phyloP scores from a whole-genome alignment of 2,329 filamentous ascomycete genomes.

The Paraphaeosphaeria minitans region DNA sequence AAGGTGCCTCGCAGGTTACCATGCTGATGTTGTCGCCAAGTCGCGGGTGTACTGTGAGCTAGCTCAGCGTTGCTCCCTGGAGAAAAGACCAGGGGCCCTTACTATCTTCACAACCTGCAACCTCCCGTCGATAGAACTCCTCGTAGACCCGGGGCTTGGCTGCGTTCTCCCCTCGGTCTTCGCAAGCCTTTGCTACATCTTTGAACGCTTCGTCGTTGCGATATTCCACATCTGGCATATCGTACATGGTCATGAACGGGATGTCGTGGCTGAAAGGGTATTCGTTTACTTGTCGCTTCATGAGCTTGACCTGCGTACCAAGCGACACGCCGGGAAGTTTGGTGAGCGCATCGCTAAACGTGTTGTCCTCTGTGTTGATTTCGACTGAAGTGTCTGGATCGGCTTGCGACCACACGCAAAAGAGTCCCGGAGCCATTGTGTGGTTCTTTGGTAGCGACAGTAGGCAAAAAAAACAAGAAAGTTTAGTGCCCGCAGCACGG shows the following conservation, averaged over 20 bases:
- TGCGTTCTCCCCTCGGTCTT: neutral
- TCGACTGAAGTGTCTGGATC: neutral
- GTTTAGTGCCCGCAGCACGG: conserved; percentile 4
- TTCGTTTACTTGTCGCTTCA: conserved; percentile 3
- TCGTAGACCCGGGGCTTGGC: conserved; percentile 11
- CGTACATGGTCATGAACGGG: conserved; percentile 11
- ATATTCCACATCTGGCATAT: conserved; percentile 8
- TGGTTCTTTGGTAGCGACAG: neutral
- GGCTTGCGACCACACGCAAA: conserved; percentile 10
- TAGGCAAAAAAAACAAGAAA: neutral
- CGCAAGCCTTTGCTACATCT: neutral
- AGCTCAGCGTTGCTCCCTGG: neutral
- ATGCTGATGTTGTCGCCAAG: conserved; percentile 7
- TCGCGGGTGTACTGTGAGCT: conserved; percentile 1
- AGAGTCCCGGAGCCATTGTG: conserved; percentile 13
- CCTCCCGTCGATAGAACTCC: conserved; percentile 6
- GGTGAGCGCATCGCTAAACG: conserved; percentile 10
- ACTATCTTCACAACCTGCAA: conserved; percentile 9
- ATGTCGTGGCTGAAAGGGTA: conserved; percentile 10
- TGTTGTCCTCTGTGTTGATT: conserved; percentile 6
- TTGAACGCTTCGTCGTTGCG: conserved; percentile 11
- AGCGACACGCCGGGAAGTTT: conserved; percentile 8
- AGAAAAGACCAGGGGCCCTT: neutral
- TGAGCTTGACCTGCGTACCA: conserved; percentile 3
- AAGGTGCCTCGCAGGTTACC: conserved; percentile 3